A percentile compares a stretch with the other conserved stretches of the same genome.
Conservation (phyloP, 495 filamentous ascomycete species). For the Opeltia flavorubescens region DNA sequence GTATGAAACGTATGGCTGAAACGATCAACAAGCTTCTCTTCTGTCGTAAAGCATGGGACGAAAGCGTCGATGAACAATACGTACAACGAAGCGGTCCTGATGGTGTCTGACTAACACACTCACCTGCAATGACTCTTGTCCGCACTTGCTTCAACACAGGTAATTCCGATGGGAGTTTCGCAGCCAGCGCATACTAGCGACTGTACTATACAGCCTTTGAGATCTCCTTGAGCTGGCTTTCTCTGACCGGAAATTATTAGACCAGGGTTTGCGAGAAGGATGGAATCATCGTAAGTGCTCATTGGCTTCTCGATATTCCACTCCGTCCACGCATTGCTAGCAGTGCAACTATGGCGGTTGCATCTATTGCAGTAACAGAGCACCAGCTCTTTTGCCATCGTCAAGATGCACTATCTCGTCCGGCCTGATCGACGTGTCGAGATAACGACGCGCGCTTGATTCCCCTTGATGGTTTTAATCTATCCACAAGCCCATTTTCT, state of each 20-base stretch:
- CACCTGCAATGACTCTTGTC: constrained; percentile 1
- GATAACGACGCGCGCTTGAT: not conserved
- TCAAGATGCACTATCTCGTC: not conserved
- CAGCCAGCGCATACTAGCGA: not conserved
- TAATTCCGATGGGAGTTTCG: not conserved
- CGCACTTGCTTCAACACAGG: not conserved
- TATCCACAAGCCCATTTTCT: not conserved
- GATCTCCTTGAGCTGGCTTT: not conserved
- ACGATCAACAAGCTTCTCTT: too few relatives aligned
- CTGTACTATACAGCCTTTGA: not conserved
- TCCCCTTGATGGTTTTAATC: not conserved
- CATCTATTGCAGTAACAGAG: constrained; percentile 1
- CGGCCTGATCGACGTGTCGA: not conserved
- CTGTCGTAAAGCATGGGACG: too few relatives aligned
- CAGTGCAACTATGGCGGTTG: not conserved
- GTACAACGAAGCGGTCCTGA: too few relatives aligned
- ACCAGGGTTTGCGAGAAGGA: not conserved
- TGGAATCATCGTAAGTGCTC: not conserved
- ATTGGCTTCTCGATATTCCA: not conserved
- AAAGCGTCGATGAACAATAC: too few relatives aligned
- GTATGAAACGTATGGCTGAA: too few relatives aligned
- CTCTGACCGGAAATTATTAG: not conserved
- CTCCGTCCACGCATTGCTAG: not conserved
- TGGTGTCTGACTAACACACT: not conserved
- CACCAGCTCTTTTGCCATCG: not conserved